A percentile compares a stretch with the other conserved stretches of the same genome.
Conservation (phyloP, 2,329 filamentous ascomycete species). For the Pseudocercospora macadamiae region DNA sequence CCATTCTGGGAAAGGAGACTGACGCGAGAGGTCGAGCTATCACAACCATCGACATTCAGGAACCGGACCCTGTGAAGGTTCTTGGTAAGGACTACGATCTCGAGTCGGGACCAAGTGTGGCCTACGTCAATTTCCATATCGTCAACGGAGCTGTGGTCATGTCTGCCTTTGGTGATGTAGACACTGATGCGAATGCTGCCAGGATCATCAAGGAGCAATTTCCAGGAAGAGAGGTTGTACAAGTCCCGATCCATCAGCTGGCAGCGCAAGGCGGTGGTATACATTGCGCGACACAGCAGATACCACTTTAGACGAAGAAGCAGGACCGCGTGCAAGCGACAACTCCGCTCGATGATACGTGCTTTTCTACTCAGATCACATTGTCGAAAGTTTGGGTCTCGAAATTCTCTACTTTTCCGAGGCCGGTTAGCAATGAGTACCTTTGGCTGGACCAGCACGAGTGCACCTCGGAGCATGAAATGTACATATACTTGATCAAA, state of each 20-base stretch:
- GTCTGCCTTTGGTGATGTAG: conserved; percentile 20
- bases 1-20: conserved; percentile 7
- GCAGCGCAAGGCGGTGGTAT: conserved; percentile 24
- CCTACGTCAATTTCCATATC: conserved; percentile 25
- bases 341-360: background rate
- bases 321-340: too few species aligned
- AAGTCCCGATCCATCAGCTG: conserved; percentile 22
- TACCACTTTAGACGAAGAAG: conserved; percentile 9
- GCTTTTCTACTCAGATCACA: too few species aligned
- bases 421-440: too few species aligned
- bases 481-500: too few species aligned
- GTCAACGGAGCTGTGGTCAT: conserved; percentile 25
- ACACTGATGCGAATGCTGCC: conserved; percentile 16
- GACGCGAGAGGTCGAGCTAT: conserved; percentile 18
- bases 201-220: conserved; percentile 15
- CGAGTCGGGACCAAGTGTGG: conserved; percentile 12
- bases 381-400: too few species aligned
- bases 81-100: conserved; percentile 17
- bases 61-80: conserved; percentile 10
- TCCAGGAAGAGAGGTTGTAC: conserved; percentile 20
- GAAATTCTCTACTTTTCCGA: too few species aligned
- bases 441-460: too few species aligned
- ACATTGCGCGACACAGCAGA: conserved; percentile 24
- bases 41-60: conserved; percentile 17
- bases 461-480: too few species aligned